Evolutionary conservation across 179 eudicot species (phyloP).

Genomic region (Gypsophila paniculata): DNA sequence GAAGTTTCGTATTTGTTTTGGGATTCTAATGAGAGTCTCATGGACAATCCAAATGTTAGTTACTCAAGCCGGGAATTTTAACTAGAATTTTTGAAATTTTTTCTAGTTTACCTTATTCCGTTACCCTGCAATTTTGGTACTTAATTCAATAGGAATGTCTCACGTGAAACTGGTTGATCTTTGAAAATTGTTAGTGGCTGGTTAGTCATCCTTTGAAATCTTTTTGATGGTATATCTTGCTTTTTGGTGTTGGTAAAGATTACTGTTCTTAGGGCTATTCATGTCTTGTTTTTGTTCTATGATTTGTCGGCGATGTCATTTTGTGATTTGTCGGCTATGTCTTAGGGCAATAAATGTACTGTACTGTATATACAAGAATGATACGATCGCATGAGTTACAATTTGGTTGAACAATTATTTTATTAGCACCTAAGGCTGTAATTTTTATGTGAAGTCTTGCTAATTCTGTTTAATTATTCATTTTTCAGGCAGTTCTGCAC

Average conservation of each 20-base stretch:
- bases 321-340: not conserved
- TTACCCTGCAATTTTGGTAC: not conserved
- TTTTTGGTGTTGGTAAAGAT: not conserved
- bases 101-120: no score
- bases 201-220: not conserved
- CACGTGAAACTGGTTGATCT: not conserved
- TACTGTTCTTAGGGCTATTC: not conserved
- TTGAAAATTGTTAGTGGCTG: not conserved
- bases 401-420: not conserved
- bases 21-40: no score
- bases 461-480: conserved; percentile 12
- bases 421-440: not conserved
- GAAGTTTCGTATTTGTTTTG: no score
- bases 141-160: not conserved
- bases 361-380: not conserved
- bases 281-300: not conserved
- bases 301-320: not conserved
- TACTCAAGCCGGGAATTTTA: no score
- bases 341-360: no score
- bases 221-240: not conserved
- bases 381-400: not conserved
- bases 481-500: conserved; percentile 82
- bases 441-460: not conserved
- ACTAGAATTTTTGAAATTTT: no score
- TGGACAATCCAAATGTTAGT: no score